A percentile compares a stretch with the other conserved stretches of the same genome.
Conservation (phyloP, 75 land plant species). For the Azolla pinnata region DNA sequence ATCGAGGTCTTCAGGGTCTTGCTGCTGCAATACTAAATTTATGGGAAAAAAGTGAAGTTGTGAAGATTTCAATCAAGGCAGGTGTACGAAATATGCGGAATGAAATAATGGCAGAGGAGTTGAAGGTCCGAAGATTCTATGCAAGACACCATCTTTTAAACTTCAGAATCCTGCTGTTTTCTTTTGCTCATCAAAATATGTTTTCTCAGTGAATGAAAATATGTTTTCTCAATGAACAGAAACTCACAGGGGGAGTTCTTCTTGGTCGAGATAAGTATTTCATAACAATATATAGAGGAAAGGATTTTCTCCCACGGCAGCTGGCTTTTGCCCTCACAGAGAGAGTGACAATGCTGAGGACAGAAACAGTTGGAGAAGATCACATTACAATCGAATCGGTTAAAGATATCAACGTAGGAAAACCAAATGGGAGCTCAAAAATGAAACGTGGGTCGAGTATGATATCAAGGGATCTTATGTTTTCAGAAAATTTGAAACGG, state of each 20-base stretch:
- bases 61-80: slow-evolving; percentile 81
- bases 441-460: too few relatives aligned
- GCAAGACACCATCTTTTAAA: too few relatives aligned
- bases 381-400: too few relatives aligned
- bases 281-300: slow-evolving; percentile 81
- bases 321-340: slow-evolving; percentile 64
- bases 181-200: too few relatives aligned
- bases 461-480: too few relatives aligned
- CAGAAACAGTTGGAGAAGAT: slow-evolving; percentile 11
- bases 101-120: slow-evolving; percentile 84
- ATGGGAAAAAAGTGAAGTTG: slow-evolving; percentile 88
- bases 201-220: too few relatives aligned
- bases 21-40: slow-evolving; percentile 83
- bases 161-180: too few relatives aligned
- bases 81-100: slow-evolving; percentile 92
- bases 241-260: slow-evolving; percentile 77
- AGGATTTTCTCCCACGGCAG: slow-evolving; percentile 88
- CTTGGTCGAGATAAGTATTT: slow-evolving; percentile 73
- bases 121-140: slow-evolving; percentile 68
- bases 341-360: slow-evolving; percentile 29
- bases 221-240: slow-evolving; percentile 25
- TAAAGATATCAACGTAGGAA: too few relatives aligned
- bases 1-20: slow-evolving; percentile 75
- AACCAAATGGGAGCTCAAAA: too few relatives aligned
- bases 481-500: slow-evolving; percentile 9